Evolutionary conservation across 768 basidiomycete genomes (phyloP).

Genomic region (Stropharia rugosoannulata): DNA sequence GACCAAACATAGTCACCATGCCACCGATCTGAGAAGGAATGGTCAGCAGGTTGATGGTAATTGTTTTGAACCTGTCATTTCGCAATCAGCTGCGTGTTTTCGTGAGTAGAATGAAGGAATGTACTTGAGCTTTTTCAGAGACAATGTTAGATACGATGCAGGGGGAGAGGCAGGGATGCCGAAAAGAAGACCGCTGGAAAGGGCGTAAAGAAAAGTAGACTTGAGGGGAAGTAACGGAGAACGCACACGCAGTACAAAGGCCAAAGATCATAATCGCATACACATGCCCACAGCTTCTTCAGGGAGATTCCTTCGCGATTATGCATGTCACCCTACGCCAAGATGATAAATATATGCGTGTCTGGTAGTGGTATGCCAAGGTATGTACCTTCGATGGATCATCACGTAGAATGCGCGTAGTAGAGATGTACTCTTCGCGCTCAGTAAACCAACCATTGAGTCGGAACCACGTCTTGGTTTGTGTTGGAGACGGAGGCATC

Average conservation of each 20-base stretch:
- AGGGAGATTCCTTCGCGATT: slow-evolving; percentile 60
- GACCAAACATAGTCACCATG: slow-evolving; percentile 50
- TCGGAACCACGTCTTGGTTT: slow-evolving; percentile 56
- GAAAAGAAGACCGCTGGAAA: slow-evolving; percentile 53
- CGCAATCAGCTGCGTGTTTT: background rate
- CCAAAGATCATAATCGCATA: slow-evolving; percentile 67
- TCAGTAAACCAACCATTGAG: slow-evolving; percentile 66
- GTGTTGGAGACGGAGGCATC: slow-evolving; percentile 61
- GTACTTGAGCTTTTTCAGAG: slow-evolving; percentile 53
- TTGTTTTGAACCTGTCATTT: slow-evolving; percentile 50
- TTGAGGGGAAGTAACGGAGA: background rate
- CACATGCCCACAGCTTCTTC: slow-evolving; percentile 48
- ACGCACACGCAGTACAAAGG: slow-evolving; percentile 57
- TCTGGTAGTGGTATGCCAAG: background rate
- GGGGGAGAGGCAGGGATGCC: slow-evolving; percentile 50
- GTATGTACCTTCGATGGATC: slow-evolving; percentile 53
- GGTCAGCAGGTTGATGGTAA: slow-evolving; percentile 57
- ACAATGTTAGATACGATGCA: slow-evolving; percentile 55
- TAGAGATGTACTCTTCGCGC: slow-evolving; percentile 59
- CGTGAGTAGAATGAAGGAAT: slow-evolving; percentile 2
- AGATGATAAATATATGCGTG: background rate
- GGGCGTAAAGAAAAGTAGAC: slow-evolving; percentile 28
- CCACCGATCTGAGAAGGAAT: slow-evolving; percentile 55
- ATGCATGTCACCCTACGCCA: slow-evolving; percentile 59
- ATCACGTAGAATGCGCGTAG: slow-evolving; percentile 60